phyloP scores from a whole-genome alignment of 495 filamentous ascomycete genomes.

The Daldinia concentrica region DNA sequence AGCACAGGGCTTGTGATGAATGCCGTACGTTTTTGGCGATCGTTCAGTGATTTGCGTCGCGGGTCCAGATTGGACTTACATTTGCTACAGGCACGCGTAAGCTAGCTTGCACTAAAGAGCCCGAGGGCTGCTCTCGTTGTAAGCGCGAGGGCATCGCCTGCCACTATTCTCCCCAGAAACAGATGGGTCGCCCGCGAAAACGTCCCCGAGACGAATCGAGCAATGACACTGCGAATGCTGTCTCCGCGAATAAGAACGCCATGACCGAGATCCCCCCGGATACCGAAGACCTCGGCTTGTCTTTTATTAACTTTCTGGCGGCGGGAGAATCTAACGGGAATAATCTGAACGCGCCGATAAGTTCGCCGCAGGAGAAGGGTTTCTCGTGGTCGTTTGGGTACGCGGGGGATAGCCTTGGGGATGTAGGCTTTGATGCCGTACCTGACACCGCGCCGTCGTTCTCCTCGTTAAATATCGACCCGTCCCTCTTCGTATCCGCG shows the following conservation, averaged over 20 bases:
- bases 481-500: conserved; percentile 29
- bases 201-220: conserved; percentile 54
- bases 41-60: neutral
- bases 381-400: conserved; percentile 36
- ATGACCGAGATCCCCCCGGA: conserved; percentile 42
- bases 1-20: conserved; percentile 69
- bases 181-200: conserved; percentile 70
- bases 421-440: conserved; percentile 36
- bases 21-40: conserved; percentile 61
- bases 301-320: conserved; percentile 33
- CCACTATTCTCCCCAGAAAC: conserved; percentile 68
- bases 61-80: conserved; percentile 38
- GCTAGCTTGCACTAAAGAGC: conserved; percentile 68
- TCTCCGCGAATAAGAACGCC: conserved; percentile 35
- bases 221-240: conserved; percentile 15
- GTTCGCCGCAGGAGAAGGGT: conserved; percentile 8
- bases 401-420: conserved; percentile 26
- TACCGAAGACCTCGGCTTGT: conserved; percentile 35
- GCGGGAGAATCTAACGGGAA: conserved; percentile 28
- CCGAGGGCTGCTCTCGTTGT: conserved; percentile 65
- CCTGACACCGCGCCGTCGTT: conserved; percentile 25
- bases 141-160: conserved; percentile 62
- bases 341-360: conserved; percentile 3
- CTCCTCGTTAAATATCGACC: conserved; percentile 40
- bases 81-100: conserved; percentile 62